These are phyloP conservation scores for Silene latifolia DNA, from an alignment of 148 eudicot genomes.

Conservation along the genomic window DNA sequence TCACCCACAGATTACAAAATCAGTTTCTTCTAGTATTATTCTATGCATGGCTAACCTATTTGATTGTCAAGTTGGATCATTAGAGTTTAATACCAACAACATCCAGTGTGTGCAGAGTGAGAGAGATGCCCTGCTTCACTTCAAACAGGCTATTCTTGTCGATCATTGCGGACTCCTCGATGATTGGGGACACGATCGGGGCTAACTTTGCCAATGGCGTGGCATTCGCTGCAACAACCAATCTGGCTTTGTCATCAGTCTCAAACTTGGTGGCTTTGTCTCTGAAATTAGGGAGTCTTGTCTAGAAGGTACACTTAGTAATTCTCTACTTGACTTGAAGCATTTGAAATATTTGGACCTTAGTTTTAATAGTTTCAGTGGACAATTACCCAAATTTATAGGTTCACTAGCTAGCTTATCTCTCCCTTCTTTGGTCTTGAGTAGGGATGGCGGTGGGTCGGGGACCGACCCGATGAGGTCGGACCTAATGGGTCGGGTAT, in stretches of 20 bases:
- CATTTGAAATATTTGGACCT: constrained; percentile 19
- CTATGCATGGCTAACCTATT: background rate
- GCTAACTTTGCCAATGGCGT: constrained; percentile 16
- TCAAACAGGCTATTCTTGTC: constrained; percentile 8
- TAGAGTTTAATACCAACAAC: background rate
- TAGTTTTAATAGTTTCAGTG: constrained; percentile 7
- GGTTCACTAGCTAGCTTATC: constrained; percentile 13
- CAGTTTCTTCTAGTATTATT: too few species aligned
- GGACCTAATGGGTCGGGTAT: too few species aligned
- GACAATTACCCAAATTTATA: constrained; percentile 11
- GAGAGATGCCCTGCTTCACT: constrained; percentile 15
- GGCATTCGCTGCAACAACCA: constrained; percentile 16
- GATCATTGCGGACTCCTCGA: constrained; percentile 12
- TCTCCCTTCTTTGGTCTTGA: background rate
- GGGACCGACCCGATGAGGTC: too few species aligned
- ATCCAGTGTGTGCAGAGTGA: constrained; percentile 7
- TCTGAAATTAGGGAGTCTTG: constrained; percentile 1
- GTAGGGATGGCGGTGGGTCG: too few species aligned
- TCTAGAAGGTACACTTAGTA: constrained; percentile 12
- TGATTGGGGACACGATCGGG: constrained; percentile 10
- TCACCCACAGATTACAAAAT: too few species aligned
- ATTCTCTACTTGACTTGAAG: constrained; percentile 7
- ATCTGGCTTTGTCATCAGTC: constrained; percentile 16
- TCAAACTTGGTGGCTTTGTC: too few species aligned
- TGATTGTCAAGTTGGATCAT: background rate